Base-by-base conservation (phyloP, 164 flowering plant genomes). In the Liriodendron chinense region DNA sequence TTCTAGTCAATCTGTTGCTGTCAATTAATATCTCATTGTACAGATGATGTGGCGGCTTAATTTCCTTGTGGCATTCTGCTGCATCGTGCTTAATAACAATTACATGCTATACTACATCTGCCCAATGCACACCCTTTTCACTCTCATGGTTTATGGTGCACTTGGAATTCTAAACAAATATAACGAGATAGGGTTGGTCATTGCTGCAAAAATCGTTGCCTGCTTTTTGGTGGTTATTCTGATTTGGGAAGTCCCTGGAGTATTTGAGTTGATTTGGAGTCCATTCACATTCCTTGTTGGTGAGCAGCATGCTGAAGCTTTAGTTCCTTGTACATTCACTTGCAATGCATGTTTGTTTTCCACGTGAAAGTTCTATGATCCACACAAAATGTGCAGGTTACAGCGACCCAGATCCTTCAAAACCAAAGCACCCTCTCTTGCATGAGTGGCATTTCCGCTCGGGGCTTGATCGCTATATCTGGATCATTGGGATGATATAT, bases 1-100 rank as follows among this genome's bases (percentile, higher is more conserved):
- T 57, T 65, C 57, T 76, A 7, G 18, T 50, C 28, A 59, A 71
- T 74, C 59, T 72, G 69, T 76, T 78, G 47, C 76, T 73, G 63
- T 78, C 72, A 28, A 3, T 75, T 73, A 63, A 10, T 23, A 63
- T 76, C 65, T 77, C 78, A 34, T 76, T 83, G 68, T 23, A 77
- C 92, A 96, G 99, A 96, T 96, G 99, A 94, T 96, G 99, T 96
- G 99, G 99, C 86, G 99, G 84, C 92, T 96, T 34, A 96, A 96
- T 83, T 96, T 96, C 79, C 83, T 94, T 78, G 99, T 96, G 62
- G 43, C 88, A 10, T 91, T 92, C 73, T 88, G 93, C 82, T 96
- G 99, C 78, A 72, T 96, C 71, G 92, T 94, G 71, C 96, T 96
- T 12, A 88, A 91, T 82, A 92, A 96, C 80, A 86, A 80, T 69